Conservation (phyloP, 2,329 filamentous ascomycete genomes). For the Aschersonia sp. region DNA sequence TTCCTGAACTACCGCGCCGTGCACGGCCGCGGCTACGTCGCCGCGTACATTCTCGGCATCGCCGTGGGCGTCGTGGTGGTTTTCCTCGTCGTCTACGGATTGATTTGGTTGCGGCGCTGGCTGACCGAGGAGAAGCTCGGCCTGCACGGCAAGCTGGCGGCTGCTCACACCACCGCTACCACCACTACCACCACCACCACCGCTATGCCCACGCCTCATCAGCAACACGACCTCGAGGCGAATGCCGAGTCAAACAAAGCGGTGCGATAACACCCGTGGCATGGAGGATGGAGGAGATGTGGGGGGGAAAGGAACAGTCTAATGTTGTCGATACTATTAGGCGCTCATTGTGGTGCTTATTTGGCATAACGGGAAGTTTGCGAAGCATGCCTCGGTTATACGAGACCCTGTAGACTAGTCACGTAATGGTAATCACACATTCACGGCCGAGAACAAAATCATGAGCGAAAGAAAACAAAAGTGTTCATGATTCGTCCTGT, state of each 20-base stretch:
- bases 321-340: no score
- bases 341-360: no score
- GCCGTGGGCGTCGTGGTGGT: slow-evolving; percentile 35
- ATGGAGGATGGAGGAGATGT: not conserved
- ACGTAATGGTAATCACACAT: no score
- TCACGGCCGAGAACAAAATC: no score
- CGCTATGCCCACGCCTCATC: no score
- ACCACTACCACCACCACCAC: no score
- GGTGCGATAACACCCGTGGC: slow-evolving; percentile 6
- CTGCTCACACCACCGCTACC: no score
- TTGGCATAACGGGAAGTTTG: no score
- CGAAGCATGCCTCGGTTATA: no score
- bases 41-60: slow-evolving; percentile 50
- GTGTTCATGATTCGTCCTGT: not conserved
- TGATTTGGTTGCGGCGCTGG: slow-evolving; percentile 36
- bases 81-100: slow-evolving; percentile 33
- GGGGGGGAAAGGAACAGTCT: no score
- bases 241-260: slow-evolving; percentile 12
- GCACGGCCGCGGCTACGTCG: slow-evolving; percentile 33
- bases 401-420: no score
- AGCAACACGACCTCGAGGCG: slow-evolving; percentile 3
- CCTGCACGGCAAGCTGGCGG: slow-evolving; percentile 26
- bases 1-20: slow-evolving; percentile 56
- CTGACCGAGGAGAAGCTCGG: slow-evolving; percentile 31
- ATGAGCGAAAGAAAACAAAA: not conserved